Conservation (phyloP, 306 rosid genomes). For the Astragalus glycyphyllos region DNA sequence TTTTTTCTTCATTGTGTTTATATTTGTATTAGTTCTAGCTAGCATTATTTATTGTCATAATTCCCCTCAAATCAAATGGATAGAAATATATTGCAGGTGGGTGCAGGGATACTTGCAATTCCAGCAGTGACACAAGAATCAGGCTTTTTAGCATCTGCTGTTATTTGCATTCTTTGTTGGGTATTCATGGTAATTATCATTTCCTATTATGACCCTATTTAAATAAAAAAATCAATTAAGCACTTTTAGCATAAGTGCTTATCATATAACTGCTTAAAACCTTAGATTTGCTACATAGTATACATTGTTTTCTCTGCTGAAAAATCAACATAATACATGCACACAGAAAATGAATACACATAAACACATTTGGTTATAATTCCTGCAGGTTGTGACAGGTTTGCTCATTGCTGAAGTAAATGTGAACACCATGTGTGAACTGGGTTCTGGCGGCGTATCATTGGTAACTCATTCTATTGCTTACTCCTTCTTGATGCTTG, state of each 20-base stretch:
- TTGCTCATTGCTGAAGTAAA: slow-evolving; percentile 81
- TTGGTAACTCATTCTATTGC: slow-evolving; percentile 53
- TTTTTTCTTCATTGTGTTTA: neutral
- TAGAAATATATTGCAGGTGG: slow-evolving; percentile 58
- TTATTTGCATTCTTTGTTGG: slow-evolving; percentile 71
- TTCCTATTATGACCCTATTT: neutral
- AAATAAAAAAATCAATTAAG: too few relatives aligned
- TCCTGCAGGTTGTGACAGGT: slow-evolving; percentile 78
- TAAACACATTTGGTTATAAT: slow-evolving; percentile 15
- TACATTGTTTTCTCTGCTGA: neutral
- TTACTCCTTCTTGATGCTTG: slow-evolving; percentile 11
- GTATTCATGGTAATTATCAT: slow-evolving; percentile 62
- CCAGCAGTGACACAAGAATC: slow-evolving; percentile 86
- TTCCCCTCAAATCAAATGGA: slow-evolving; percentile 39
- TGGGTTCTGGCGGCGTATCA: slow-evolving; percentile 83
- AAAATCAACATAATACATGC: slow-evolving; percentile 10
- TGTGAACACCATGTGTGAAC: slow-evolving; percentile 80
- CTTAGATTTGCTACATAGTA: slow-evolving; percentile 17
- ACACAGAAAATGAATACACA: neutral
- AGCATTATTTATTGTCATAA: too few relatives aligned
- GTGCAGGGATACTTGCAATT: slow-evolving; percentile 83
- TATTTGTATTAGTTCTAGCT: neutral
- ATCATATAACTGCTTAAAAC: neutral
- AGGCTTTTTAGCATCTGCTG: slow-evolving; percentile 77
- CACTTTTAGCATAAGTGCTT: too few relatives aligned